Evolutionary conservation across 2,329 filamentous ascomycete genomes (phyloP), one percentile per base, ranked within the genome.

Genomic region (Colletotrichum shisoi): DNA sequence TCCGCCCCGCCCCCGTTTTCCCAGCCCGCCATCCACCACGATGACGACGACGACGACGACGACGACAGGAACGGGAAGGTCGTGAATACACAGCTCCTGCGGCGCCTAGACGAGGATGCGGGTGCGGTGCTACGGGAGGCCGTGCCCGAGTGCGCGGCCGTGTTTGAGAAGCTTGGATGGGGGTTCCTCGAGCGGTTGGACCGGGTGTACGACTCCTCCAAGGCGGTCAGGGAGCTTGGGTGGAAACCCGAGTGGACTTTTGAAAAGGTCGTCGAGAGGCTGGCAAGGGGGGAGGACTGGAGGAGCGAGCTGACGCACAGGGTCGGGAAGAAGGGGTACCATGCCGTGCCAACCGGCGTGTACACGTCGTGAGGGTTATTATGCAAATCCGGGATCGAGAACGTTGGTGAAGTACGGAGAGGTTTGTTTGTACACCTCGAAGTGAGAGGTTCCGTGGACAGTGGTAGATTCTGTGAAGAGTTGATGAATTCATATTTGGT

Each of bases 281-380:
- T 83, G 13, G 67, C 46, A 0, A 67, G 71, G 9, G 79, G 80
- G 0, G 73, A 79, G 66, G 74, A 77, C 42, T 78, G 76, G 77
- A 71, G 72, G 70, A 83, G 81, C 61, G 75, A 77, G 56, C 62
- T 83, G 70, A 77, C 76, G 0, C 62, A 67, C 0, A 71, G 68
- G 66, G 79, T 83, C 3, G 81, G 81, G 0, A 80, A 75, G 72
- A 79, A 75, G 70, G 81, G 81, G 2, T 83, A 83, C 67, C 81
- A 83, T 66, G 75, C 74, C 19, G 74, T 76, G 0, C 75, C 76
- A 9, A 81, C 79, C 2, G 81, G 81, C 0, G 76, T 83, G 5
- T 83, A 83, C 3, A 70, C 73, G 13, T 70, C 76, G 48, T 75
- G 71, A 74, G 9, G 31, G 31, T 8, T 34, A 8, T 8, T 34